Conservation (phyloP, 176 grass and related monocot genomes). For the Tillandsia fasciculata region DNA sequence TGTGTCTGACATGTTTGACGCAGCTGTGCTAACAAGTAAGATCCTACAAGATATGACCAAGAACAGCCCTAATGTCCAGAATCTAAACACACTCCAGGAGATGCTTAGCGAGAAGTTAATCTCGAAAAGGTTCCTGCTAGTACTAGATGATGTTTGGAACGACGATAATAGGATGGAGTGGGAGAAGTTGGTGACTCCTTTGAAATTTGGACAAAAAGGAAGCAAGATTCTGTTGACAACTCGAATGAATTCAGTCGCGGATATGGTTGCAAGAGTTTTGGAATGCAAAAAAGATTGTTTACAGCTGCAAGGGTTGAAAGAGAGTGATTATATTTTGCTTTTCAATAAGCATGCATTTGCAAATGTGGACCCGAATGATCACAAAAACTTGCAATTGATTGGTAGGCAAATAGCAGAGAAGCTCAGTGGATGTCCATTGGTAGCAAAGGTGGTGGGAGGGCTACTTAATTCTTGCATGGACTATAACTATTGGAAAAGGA, state of each 20-base stretch:
- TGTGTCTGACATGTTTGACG: conserved; percentile 14
- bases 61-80: conserved; percentile 3
- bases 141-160: conserved; percentile 29
- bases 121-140: conserved; percentile 17
- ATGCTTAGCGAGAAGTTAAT: neutral
- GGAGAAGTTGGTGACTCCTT: conserved; percentile 3
- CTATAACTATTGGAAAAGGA: conserved; percentile 3
- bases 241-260: conserved; percentile 15
- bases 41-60: conserved; percentile 4
- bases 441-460: conserved; percentile 21
- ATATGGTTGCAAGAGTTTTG: conserved; percentile 12
- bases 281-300: neutral
- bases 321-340: conserved; percentile 1
- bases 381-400: conserved; percentile 7
- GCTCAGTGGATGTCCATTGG: conserved; percentile 18
- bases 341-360: conserved; percentile 19
- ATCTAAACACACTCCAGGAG: conserved; percentile 13
- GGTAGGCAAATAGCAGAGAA: conserved; percentile 9
- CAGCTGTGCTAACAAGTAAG: conserved; percentile 3
- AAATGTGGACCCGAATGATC: conserved; percentile 5
- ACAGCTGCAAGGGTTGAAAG: conserved; percentile 5
- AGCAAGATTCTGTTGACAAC: conserved; percentile 22
- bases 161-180: neutral
- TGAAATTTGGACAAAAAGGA: conserved; percentile 19
- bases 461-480: conserved; percentile 4